Percentiles rank a stretch among this genome's conserved stretches.
Evolutionary conservation across 2,329 filamentous ascomycete genomes (phyloP).

Genomic region (Pseudogymnoascus sp.): DNA sequence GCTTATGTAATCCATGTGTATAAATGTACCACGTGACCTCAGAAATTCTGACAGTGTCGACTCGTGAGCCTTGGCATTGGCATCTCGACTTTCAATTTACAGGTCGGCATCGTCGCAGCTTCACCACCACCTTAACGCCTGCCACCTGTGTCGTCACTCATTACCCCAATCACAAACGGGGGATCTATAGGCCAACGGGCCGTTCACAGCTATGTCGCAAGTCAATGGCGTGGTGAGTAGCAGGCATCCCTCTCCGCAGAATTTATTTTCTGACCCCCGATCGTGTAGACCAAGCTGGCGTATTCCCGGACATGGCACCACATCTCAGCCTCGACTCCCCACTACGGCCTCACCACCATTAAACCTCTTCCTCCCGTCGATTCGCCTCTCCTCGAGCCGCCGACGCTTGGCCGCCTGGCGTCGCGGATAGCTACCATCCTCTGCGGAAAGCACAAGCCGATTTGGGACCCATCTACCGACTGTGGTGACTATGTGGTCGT

Average conservation of each 20-base stretch:
- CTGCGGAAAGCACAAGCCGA: constrained; percentile 99
- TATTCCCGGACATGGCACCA: constrained; percentile 96
- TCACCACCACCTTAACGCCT: not conserved
- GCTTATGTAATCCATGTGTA: not conserved
- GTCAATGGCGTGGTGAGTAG: constrained; percentile 63
- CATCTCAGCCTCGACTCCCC: constrained; percentile 63
- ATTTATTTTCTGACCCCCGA: constrained; percentile 13
- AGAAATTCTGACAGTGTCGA: constrained; percentile 8
- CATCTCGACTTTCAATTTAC: constrained; percentile 9
- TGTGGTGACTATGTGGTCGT: constrained; percentile 99
- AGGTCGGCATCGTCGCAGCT: constrained; percentile 4
- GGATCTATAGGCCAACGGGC: constrained; percentile 20
- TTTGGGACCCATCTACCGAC: constrained; percentile 94
- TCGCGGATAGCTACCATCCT: constrained; percentile 79
- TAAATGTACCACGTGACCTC: not conserved
- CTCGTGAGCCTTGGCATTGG: constrained; percentile 6
- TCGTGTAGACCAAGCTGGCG: constrained; percentile 76
- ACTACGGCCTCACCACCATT: constrained; percentile 51
- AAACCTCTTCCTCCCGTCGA: constrained; percentile 32
- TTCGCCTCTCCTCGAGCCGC: constrained; percentile 49
- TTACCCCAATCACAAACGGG: not conserved
- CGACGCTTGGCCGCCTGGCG: constrained; percentile 83
- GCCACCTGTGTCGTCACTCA: not conserved
- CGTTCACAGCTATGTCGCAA: constrained; percentile 61
- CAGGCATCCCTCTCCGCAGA: not conserved